phyloP scores from a whole-genome alignment of 495 filamentous ascomycete species.

The Penicillium simplicissimum region DNA sequence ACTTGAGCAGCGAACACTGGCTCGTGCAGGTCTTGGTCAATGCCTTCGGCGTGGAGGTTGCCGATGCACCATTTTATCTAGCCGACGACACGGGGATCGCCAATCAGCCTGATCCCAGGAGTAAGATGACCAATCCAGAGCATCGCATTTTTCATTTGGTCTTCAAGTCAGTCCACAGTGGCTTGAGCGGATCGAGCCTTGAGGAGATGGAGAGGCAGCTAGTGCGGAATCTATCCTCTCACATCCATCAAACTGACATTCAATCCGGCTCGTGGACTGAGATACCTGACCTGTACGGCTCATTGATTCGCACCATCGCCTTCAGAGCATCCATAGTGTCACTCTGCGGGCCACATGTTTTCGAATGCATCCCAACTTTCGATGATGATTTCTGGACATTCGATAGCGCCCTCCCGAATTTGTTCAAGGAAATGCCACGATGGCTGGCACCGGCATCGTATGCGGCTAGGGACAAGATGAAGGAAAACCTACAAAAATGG shows the following conservation, averaged over 20 bases:
- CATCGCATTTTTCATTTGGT: background rate
- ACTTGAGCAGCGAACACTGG: conserved; percentile 7
- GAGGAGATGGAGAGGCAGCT: conserved; percentile 10
- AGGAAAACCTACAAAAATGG: background rate
- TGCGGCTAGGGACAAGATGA: background rate
- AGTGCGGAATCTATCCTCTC: conserved; percentile 4
- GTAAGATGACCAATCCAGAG: background rate
- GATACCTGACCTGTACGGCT: background rate
- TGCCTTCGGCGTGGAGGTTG: conserved; percentile 5
- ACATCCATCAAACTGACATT: background rate
- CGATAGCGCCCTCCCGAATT: background rate
- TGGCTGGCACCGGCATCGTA: background rate
- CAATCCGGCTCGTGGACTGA: background rate
- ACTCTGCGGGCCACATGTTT: background rate
- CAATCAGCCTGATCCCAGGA: background rate
- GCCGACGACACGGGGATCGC: background rate
- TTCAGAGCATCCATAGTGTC: background rate
- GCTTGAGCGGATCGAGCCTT: conserved; percentile 6
- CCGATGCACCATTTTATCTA: conserved; percentile 6
- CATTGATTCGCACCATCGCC: background rate
- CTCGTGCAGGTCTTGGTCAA: conserved; percentile 11
- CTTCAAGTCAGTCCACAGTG: conserved; percentile 5
- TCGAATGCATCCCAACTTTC: background rate
- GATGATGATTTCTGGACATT: background rate
- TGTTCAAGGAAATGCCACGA: background rate